Base-by-base conservation (phyloP, 2,329 filamentous ascomycete species). In the Cryphonectria parasitica region DNA sequence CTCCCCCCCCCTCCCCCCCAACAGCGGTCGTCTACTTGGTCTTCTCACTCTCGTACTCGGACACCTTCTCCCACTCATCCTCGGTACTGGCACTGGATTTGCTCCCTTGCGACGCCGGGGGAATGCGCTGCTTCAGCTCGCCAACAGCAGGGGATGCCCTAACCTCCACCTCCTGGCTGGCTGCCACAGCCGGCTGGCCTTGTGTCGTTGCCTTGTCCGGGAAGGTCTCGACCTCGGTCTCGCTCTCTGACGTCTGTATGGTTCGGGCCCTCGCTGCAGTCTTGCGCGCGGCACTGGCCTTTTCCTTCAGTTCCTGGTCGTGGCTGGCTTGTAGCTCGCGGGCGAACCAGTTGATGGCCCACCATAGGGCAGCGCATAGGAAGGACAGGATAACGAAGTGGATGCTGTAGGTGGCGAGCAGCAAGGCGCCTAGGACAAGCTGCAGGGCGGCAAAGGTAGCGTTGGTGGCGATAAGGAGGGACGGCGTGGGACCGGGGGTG, bases 51-150 rank as follows among this genome's bases (percentile, higher is more conserved):
- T 90, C 89, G 71, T 85, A 88, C 80, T 92, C 92, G 31, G 93
- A 94, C 4, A 98, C 92, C 85, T 96, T 97, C 84, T 98, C 95
- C 95, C 95, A 98, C 82, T 98, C 95, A 77, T 95, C 95, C 82
- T 98, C 95, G 5, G 95, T 98, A 81, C 94, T 95, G 28, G 81
- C 85, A 67, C 86, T 85, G 62, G 87, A 89, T 79, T 85, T 88
- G 34, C 82, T 83, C 52, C 83, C 85, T 66, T 81, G 79, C 64
- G 80, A 75, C 61, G 75, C 74, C 68, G 62, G 73, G 79, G 83
- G 76, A 77, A 80, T 71, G 31, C 67, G 83, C 66, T 83, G 84
- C 80, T 87, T 89, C 74, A 89, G 77, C 73, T 86, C 81, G 67
- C 84, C 85, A 22, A 75, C 45, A 4, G 75, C 45, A 4, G 65